These are phyloP conservation scores for Chenopodium berlandieri DNA, from an alignment of 148 eudicot genomes.

Conservation along the genomic window DNA sequence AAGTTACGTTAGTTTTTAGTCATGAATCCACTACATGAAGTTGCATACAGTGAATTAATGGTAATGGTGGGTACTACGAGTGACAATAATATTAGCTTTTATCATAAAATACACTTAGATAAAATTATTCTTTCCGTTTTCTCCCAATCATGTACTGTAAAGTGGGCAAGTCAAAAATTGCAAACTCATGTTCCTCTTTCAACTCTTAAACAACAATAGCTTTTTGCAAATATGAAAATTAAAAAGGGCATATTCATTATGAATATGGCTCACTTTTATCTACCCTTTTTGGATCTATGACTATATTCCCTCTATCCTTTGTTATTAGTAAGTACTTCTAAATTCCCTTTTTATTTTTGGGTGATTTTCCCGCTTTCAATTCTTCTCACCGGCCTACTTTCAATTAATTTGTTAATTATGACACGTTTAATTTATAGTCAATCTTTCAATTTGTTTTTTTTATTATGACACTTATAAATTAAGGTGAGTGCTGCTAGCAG, in stretches of 20 bases:
- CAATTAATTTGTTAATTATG: too few relatives aligned
- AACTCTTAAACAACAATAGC: slow-evolving; percentile 15
- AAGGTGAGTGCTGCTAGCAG: too few relatives aligned
- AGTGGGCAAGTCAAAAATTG: slow-evolving; percentile 37
- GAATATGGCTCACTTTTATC: slow-evolving; percentile 6
- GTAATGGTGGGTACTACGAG: not conserved
- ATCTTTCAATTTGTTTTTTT: too few relatives aligned
- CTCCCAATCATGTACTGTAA: slow-evolving; percentile 11
- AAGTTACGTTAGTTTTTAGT: not conserved
- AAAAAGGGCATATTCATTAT: not conserved
- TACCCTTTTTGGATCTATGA: not conserved
- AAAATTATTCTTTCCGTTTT: not conserved
- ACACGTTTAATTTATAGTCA: too few relatives aligned
- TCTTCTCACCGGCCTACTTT: not conserved
- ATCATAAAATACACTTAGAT: not conserved
- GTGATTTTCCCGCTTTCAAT: not conserved
- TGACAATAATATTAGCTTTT: not conserved
- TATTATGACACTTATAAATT: too few relatives aligned
- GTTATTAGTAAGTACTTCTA: slow-evolving; percentile 10
- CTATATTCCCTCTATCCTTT: not conserved
- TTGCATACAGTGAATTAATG: not conserved
- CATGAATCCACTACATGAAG: slow-evolving; percentile 19
- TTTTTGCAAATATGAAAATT: not conserved
- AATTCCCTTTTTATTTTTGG: not conserved
- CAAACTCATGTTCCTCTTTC: slow-evolving; percentile 16